Evolutionary conservation across 345 rosid genomes (phyloP), one percentile per base, ranked within the genome.

Genomic region (Citropsis articulata): DNA sequence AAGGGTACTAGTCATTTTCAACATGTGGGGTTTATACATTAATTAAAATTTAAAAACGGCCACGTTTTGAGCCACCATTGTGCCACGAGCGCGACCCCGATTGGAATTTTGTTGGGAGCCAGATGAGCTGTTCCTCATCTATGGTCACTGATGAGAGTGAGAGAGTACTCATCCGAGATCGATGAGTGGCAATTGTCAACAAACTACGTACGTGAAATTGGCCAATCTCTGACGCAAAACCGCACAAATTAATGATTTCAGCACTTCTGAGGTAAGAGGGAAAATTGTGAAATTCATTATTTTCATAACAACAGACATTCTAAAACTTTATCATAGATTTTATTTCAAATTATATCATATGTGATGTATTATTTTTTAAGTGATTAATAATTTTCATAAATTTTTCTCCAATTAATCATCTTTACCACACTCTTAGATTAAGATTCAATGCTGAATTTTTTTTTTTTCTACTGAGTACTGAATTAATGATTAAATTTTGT

Each of bases 11-110:
- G 62, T 60, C 77, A 2, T 7, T 57, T 72, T 67, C 62, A 73
- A 69, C 75, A 16, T 4, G 75, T 72, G 75, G 80, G 82, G 75
- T 75, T 45, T 33, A 67, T 72, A n/a, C 72, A 79, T 75, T 75
- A 31, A 82, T 70, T 78, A 22, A 45, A 27, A 64, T 6, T 64
- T 36, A 12, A 33, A 24, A 13, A 10, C 57, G 13, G 33, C 75
- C 71, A 76, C 63, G 77, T 82, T 60, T 65, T 10, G 16, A 71
- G 65, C 75, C 79, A 65, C 67, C 72, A 6, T 69, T 64, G 57
- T 6, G 45, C 61, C 62, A 57, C 9, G 64, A 76, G 36, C 25
- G 38, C 53, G 12, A 22, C 75, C 21, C 25, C 35, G 31, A 40
- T 1, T 7, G 42, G 45, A 42, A 42, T 24, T 62, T 7, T 53